phyloP scores from a whole-genome alignment of 2,329 filamentous ascomycete species.

The Ceratocystis cacaofunesta region DNA sequence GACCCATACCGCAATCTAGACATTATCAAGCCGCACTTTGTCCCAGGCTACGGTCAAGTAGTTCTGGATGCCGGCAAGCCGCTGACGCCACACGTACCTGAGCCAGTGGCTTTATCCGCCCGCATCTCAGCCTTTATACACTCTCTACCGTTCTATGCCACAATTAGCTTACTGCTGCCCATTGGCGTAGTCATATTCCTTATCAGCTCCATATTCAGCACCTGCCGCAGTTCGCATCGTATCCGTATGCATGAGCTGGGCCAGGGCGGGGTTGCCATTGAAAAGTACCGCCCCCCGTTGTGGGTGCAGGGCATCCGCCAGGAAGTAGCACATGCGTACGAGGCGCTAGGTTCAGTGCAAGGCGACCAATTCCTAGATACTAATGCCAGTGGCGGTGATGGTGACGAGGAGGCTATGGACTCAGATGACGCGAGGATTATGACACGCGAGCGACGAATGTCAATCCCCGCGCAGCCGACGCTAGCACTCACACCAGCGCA shows the following conservation, averaged over 20 bases:
- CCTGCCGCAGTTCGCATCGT: slow-evolving; percentile 54
- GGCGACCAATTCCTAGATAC: slow-evolving; percentile 55
- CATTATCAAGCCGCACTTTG: slow-evolving; percentile 37
- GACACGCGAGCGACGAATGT: slow-evolving; percentile 29
- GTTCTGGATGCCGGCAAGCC: slow-evolving; percentile 56
- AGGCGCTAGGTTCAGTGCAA: slow-evolving; percentile 54
- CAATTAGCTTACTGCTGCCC: slow-evolving; percentile 57
- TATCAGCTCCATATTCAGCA: slow-evolving; percentile 63
- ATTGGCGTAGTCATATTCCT: slow-evolving; percentile 58
- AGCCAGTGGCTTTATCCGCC: slow-evolving; percentile 22
- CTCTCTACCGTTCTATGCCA: slow-evolving; percentile 45
- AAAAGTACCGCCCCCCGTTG: slow-evolving; percentile 60
- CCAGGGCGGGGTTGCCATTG: slow-evolving; percentile 49
- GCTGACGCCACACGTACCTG: slow-evolving; percentile 24
- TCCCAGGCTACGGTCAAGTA: slow-evolving; percentile 58
- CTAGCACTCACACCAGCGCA: slow-evolving; percentile 67
- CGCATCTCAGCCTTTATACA: slow-evolving; percentile 27
- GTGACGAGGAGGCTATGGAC: slow-evolving; percentile 21
- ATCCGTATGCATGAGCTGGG: slow-evolving; percentile 64
- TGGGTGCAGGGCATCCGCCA: slow-evolving; percentile 61
- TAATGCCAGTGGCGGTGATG: slow-evolving; percentile 34
- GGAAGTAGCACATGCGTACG: slow-evolving; percentile 64
- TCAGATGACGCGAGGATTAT: slow-evolving; percentile 30
- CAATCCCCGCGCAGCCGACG: slow-evolving; percentile 39
- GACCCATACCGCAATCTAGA: slow-evolving; percentile 62